These are phyloP conservation scores for Vanderwaltozyma tropicalis DNA, from an alignment of 805 yeast genomes.

Conservation along the genomic window DNA sequence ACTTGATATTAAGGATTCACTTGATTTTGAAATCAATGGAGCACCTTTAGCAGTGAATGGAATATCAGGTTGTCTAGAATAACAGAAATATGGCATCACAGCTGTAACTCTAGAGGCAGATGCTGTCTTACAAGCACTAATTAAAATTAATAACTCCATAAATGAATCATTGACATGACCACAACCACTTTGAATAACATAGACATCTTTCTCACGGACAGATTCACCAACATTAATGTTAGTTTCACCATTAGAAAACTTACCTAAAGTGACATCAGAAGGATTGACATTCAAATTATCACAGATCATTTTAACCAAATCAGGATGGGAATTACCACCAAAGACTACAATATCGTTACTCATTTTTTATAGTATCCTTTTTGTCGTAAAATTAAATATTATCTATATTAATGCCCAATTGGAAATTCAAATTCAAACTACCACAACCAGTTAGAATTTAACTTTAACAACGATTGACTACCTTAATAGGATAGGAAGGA, in stretches of 20 bases:
- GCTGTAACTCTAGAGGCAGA: slow-evolving; percentile 84
- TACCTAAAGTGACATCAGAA: slow-evolving; percentile 54
- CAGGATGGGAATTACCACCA: slow-evolving; percentile 86
- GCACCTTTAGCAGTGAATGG: slow-evolving; percentile 75
- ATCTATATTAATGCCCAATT: too few species aligned
- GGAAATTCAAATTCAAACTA: background rate
- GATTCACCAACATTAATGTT: slow-evolving; percentile 77
- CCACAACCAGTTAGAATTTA: background rate
- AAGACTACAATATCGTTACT: slow-evolving; percentile 51
- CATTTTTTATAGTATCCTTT: too few species aligned
- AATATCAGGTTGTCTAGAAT: slow-evolving; percentile 90
- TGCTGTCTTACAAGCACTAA: slow-evolving; percentile 89
- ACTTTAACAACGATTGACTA: too few species aligned
- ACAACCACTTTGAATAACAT: slow-evolving; percentile 74
- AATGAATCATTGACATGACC: slow-evolving; percentile 83
- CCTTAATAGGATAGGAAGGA: too few species aligned
- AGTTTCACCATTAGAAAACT: slow-evolving; percentile 88
- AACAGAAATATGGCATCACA: slow-evolving; percentile 87
- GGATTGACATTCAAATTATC: slow-evolving; percentile 62
- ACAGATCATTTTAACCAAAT: slow-evolving; percentile 65
- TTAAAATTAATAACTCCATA: slow-evolving; percentile 69
- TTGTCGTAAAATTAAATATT: too few species aligned
- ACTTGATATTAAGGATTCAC: too few species aligned
- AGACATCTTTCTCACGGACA: slow-evolving; percentile 93
- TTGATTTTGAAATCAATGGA: slow-evolving; percentile 38